These are phyloP conservation scores for Nitzschia sp. DNA, from an alignment of 108 stramenopile species.

Conservation along the genomic window DNA sequence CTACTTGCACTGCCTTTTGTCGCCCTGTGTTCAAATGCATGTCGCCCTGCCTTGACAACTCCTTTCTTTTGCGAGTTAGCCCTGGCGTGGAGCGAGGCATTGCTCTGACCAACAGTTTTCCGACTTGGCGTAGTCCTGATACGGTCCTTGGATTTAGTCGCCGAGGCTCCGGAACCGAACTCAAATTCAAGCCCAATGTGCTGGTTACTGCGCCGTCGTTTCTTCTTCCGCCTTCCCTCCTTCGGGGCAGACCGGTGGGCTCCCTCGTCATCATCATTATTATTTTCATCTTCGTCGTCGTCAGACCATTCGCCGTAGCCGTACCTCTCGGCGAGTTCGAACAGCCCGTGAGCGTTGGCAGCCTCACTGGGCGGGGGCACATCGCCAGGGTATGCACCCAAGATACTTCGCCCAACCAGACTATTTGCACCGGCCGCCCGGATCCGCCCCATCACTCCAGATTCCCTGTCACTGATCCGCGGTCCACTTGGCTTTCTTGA, in stretches of 20 bases:
- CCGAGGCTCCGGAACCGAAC: background rate
- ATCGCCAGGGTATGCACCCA: constrained; percentile 87
- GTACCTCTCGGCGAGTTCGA: constrained; percentile 61
- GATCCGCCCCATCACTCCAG: constrained; percentile 69
- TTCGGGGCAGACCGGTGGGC: no score
- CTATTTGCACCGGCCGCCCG: constrained; percentile 63
- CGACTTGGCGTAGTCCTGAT: background rate
- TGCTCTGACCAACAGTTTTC: background rate
- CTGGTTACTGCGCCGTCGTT: background rate
- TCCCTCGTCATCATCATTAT: no score
- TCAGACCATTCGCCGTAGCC: constrained; percentile 79
- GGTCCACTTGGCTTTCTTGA: constrained; percentile 18
- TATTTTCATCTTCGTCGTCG: constrained; percentile 36
- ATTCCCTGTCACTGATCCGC: constrained; percentile 45
- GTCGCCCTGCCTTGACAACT: background rate
- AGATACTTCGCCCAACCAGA: constrained; percentile 42
- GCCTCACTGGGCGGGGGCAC: constrained; percentile 70
- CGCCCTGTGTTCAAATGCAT: background rate
- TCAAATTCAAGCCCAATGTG: background rate
- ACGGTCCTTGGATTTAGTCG: background rate
- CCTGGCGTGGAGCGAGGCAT: no score
- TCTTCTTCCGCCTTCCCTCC: background rate
- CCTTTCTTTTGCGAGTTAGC: background rate
- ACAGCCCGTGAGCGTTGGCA: constrained; percentile 52
- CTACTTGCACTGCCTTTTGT: background rate